Evolutionary conservation across 805 yeast species (phyloP).

Genomic region (Pichia kluyveri): DNA sequence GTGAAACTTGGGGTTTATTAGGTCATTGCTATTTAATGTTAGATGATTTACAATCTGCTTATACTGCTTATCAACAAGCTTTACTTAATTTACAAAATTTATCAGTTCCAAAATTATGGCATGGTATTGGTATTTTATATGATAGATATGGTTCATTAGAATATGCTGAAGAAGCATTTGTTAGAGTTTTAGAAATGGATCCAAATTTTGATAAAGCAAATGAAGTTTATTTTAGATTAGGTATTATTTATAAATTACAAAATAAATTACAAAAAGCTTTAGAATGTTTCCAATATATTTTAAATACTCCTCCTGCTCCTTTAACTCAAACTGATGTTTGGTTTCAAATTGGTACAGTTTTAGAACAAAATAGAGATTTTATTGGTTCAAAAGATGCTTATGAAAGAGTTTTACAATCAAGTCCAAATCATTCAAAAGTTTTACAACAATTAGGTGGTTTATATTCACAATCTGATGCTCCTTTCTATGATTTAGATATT

Average conservation of each 20-base stretch:
- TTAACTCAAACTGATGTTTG: conserved; percentile 94
- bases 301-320: conserved; percentile 89
- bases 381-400: conserved; percentile 90
- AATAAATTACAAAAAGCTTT: conserved; percentile 77
- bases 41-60: conserved; percentile 92
- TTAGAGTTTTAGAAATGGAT: conserved; percentile 89
- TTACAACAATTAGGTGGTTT: conserved; percentile 93
- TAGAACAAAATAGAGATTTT: conserved; percentile 90
- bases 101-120: conserved; percentile 96
- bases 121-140: conserved; percentile 93
- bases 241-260: conserved; percentile 94
- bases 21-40: conserved; percentile 96
- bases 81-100: conserved; percentile 84
- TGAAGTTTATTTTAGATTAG: conserved; percentile 92
- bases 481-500: conserved; percentile 71
- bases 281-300: conserved; percentile 90
- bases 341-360: conserved; percentile 95
- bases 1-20: conserved; percentile 94
- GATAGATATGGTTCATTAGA: conserved; percentile 94
- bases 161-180: conserved; percentile 98
- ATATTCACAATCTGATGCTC: conserved; percentile 64
- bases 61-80: conserved; percentile 95
- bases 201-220: conserved; percentile 94
- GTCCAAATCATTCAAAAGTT: conserved; percentile 93
- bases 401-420: conserved; percentile 80